Evolutionary conservation across 331 rosid genomes (phyloP).

Genomic region (Quercus lobata): DNA sequence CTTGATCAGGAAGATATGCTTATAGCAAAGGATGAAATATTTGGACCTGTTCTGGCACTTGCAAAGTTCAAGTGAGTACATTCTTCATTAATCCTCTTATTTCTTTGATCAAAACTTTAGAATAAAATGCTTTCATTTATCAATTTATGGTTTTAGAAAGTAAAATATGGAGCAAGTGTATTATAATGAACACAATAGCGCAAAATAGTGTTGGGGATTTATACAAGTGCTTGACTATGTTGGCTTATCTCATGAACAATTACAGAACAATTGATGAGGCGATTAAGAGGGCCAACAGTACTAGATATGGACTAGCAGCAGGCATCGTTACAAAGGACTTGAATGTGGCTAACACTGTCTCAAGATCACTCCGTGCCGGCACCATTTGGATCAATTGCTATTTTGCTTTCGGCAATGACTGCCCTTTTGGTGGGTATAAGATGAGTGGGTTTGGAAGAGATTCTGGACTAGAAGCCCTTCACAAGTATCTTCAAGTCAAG

Average conservation of each 20-base stretch:
- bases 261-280: constrained; percentile 74
- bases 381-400: constrained; percentile 83
- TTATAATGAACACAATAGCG: not conserved
- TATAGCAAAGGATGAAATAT: constrained; percentile 75
- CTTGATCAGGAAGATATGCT: constrained; percentile 61
- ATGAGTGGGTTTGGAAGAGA: constrained; percentile 84
- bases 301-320: constrained; percentile 76
- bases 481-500: constrained; percentile 63
- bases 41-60: constrained; percentile 74
- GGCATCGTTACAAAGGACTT: constrained; percentile 72
- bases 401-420: constrained; percentile 43
- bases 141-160: too few species aligned
- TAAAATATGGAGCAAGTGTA: not conserved
- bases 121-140: too few species aligned
- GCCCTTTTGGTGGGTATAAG: constrained; percentile 79
- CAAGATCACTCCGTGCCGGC: constrained; percentile 79
- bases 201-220: too few species aligned
- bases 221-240: too few species aligned
- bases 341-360: constrained; percentile 71
- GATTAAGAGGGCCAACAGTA: constrained; percentile 57
- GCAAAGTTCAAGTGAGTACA: constrained; percentile 70
- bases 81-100: too few species aligned
- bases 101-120: too few species aligned
- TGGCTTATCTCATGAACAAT: not conserved
- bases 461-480: constrained; percentile 46